These are phyloP conservation scores for Colletotrichum nymphaeae DNA, from an alignment of 2,329 filamentous ascomycete species.

Conservation along the genomic window DNA sequence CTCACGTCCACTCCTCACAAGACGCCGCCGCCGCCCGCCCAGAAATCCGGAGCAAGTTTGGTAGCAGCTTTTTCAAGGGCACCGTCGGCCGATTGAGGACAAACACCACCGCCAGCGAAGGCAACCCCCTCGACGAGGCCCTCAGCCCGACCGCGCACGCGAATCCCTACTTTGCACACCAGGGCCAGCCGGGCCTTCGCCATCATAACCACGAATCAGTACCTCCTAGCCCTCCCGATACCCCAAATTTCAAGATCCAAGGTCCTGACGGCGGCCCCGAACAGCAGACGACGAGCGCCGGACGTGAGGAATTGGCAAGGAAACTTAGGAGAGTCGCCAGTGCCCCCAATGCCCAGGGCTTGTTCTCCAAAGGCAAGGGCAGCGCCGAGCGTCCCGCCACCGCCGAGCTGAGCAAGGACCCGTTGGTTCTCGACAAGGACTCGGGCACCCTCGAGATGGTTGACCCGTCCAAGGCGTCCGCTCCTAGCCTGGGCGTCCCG, in stretches of 20 bases:
- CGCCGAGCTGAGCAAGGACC: constrained; percentile 87
- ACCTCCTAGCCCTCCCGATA: constrained; percentile 92
- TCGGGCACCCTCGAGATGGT: constrained; percentile 58
- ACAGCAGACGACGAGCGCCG: constrained; percentile 77
- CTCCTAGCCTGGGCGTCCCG: constrained; percentile 46
- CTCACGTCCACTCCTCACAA: constrained; percentile 54
- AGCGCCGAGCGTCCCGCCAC: constrained; percentile 80
- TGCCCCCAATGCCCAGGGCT: constrained; percentile 94
- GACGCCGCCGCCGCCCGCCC: constrained; percentile 37
- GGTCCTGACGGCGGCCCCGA: constrained; percentile 73
- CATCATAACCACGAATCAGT: constrained; percentile 96
- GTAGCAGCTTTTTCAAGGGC: constrained; percentile 90
- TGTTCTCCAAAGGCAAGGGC: constrained; percentile 75
- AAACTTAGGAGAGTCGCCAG: constrained; percentile 95
- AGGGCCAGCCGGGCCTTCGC: constrained; percentile 90
- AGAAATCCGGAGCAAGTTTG: constrained; percentile 71
- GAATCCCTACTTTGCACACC: constrained; percentile 97
- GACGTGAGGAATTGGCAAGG: constrained; percentile 93
- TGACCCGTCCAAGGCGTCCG: constrained; percentile 49
- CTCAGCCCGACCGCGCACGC: constrained; percentile 93
- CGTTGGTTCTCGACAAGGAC: constrained; percentile 70
- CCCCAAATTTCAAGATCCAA: constrained; percentile 80
- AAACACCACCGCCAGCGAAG: constrained; percentile 91
- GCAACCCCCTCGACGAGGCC: constrained; percentile 87
- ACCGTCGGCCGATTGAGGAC: constrained; percentile 89